Evolutionary conservation across 345 rosid genomes (phyloP), one percentile per base, ranked within the genome.

Genomic region (Eucalyptus tenuipes): DNA sequence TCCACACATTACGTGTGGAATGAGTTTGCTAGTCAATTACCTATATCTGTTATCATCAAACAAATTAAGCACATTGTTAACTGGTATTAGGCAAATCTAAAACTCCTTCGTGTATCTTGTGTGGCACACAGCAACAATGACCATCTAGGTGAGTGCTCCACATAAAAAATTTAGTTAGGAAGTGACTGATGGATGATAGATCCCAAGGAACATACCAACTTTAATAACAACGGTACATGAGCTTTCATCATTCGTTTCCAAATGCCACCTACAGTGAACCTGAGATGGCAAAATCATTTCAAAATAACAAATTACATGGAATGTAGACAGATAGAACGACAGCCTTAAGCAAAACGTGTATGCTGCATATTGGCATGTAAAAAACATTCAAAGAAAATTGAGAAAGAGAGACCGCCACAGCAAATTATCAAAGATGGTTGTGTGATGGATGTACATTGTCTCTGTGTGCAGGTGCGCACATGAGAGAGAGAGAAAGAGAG

Each of bases 221-320:
- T 93, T 95, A 87, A 97, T 93, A 88, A 93, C 97, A 89, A 95
- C 25, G 68, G 91, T 59, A 88, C 94, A 95, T 18, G 95, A 94
- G 66, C 91, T 90, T 90, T 96, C 97, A 49, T 92, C 95, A 91
- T 89, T 93, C 12, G 93, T 94, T 91, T 95, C 98, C 90, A 93
- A 87, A 50, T 87, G 91, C 99, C 99, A 97, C 86, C 94, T 93
- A 88, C 98, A 96, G 85, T 97, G 99, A 92, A 97, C 91, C 99
- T 97, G 92, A 88, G 90, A 61, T 53, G 85, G 66, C 22, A 49
- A 87, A 87, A 87, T 75, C 47, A 75, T 75, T 75, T 40, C 29
- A 40, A 24, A 47, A 37, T 7, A 75, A 75, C 14, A 33, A 71
- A 75, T 75, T 75, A 37, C 37, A 27, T 40, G 47, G 82, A 75